Evolutionary conservation across 345 rosid genomes (phyloP).

Genomic region (Lagerstroemia speciosa): DNA sequence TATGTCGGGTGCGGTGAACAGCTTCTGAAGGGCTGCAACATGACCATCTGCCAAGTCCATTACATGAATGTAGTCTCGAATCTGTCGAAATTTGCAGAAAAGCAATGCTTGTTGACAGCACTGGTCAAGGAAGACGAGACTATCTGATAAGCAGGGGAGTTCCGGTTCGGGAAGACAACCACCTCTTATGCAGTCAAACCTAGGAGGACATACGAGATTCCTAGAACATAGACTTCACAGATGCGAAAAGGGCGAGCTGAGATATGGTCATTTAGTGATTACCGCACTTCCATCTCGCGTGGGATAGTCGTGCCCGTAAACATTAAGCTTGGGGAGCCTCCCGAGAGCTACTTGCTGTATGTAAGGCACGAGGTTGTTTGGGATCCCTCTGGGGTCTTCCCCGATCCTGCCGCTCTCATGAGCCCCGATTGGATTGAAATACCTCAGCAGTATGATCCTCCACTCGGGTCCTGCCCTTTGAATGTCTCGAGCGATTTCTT

Average conservation of each 20-base stretch:
- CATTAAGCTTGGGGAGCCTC: constrained; percentile 76
- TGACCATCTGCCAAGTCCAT: constrained; percentile 97
- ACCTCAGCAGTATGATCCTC: constrained; percentile 80
- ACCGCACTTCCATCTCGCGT: constrained; percentile 89
- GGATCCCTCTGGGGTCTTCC: constrained; percentile 94
- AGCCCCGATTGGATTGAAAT: constrained; percentile 92
- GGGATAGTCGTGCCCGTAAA: constrained; percentile 84
- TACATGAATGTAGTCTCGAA: constrained; percentile 88
- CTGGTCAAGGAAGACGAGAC: too few relatives aligned
- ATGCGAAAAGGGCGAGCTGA: too few relatives aligned
- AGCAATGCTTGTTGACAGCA: too few relatives aligned
- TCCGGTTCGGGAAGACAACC: too few relatives aligned
- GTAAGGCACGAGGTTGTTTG: constrained; percentile 90
- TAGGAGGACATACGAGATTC: too few relatives aligned
- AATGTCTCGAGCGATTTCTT: constrained; percentile 84
- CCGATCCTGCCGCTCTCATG: constrained; percentile 91
- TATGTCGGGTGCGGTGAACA: constrained; percentile 41
- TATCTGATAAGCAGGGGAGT: too few relatives aligned
- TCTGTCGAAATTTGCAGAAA: constrained; percentile 22
- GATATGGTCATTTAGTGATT: constrained; percentile 16
- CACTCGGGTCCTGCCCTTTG: constrained; percentile 76
- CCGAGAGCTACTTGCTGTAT: constrained; percentile 96
- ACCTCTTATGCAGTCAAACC: too few relatives aligned
- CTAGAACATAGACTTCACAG: too few relatives aligned
- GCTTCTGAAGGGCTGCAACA: constrained; percentile 70